Conservation (phyloP, 345 rosid species). For the Gossypium rotundifolium region DNA sequence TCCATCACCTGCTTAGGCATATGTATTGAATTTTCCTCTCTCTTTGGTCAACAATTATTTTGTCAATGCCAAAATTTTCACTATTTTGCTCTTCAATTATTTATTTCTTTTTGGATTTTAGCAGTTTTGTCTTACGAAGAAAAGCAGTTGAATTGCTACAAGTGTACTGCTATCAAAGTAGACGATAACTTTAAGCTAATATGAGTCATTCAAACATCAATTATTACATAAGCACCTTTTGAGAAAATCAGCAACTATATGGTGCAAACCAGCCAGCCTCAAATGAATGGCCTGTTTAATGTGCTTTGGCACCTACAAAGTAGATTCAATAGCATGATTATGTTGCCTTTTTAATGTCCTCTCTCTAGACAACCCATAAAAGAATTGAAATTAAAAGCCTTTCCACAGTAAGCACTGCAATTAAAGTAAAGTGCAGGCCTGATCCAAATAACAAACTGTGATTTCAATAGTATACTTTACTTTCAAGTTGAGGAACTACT, state of each 20-base stretch:
- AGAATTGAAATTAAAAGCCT: not conserved
- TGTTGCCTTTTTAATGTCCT: too few species aligned
- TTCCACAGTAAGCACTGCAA: too few species aligned
- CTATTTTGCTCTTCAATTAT: not conserved
- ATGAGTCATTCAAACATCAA: not conserved
- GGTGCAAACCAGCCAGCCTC: too few species aligned
- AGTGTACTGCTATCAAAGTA: not conserved
- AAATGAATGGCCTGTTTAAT: too few species aligned
- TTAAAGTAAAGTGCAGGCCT: not conserved
- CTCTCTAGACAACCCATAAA: not conserved
- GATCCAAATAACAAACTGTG: not conserved
- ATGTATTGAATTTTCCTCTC: not conserved
- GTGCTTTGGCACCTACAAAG: too few species aligned
- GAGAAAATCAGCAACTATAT: too few species aligned
- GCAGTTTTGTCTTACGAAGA: not conserved
- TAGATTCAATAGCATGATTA: too few species aligned
- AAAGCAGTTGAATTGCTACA: not conserved
- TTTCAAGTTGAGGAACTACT: constrained; percentile 5
- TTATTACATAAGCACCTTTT: too few species aligned
- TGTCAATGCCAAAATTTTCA: not conserved
- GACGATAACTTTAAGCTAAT: not conserved
- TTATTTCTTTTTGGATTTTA: not conserved
- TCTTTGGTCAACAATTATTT: not conserved
- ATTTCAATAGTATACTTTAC: not conserved
- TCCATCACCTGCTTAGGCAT: too few species aligned